Evolutionary conservation across 768 basidiomycete species (phyloP).

Genomic region (Gloeostereum incarnatum): DNA sequence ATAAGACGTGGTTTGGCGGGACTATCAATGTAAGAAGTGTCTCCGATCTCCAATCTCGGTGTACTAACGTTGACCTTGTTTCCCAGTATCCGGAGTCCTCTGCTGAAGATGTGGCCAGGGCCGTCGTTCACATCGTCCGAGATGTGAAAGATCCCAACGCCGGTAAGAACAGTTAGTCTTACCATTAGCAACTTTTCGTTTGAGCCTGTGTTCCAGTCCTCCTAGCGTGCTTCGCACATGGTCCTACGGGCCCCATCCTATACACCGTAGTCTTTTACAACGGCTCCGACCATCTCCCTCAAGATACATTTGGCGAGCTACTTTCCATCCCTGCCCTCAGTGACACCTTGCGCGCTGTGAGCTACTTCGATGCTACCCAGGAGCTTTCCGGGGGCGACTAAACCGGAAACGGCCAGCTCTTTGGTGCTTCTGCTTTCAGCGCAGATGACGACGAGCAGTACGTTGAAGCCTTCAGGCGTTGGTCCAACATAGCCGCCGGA

Average conservation of each 20-base stretch:
- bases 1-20: constrained; percentile 30
- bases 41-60: not conserved
- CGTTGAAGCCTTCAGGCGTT: constrained; percentile 21
- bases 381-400: constrained; percentile 19
- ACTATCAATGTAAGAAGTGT: constrained; percentile 19
- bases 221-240: constrained; percentile 17
- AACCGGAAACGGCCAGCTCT: constrained; percentile 24
- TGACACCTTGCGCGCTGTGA: constrained; percentile 18
- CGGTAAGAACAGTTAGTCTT: constrained; percentile 15
- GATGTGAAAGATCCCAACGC: constrained; percentile 28
- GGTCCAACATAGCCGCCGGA: constrained; percentile 17
- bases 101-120: constrained; percentile 24
- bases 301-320: constrained; percentile 26
- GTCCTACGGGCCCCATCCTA: constrained; percentile 17
- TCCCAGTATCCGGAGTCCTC: constrained; percentile 26
- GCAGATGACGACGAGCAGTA: constrained; percentile 19
- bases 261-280: constrained; percentile 24
- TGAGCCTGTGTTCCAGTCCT: constrained; percentile 1
- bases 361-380: constrained; percentile 24
- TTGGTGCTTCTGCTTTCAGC: constrained; percentile 25
- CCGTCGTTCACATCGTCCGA: constrained; percentile 24
- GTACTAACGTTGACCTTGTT: not conserved
- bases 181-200: not conserved
- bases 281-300: constrained; percentile 18
- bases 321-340: constrained; percentile 23